Evolutionary conservation across 2,329 filamentous ascomycete genomes (phyloP).

Genomic region (Parafenestella ontariensis): DNA sequence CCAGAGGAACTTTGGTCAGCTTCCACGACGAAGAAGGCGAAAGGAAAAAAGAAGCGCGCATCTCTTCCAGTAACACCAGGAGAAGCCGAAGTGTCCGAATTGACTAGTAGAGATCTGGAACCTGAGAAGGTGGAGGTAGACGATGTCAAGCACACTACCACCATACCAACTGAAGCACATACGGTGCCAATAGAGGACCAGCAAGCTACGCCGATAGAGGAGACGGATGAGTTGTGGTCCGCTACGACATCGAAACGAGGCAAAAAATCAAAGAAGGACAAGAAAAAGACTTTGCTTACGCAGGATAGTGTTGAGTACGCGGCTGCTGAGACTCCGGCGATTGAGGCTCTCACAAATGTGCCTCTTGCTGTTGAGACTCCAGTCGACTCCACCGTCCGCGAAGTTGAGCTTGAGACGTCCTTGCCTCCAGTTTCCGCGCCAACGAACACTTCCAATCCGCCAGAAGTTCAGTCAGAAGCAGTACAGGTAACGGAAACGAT

Average conservation of each 20-base stretch:
- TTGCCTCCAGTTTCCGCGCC: conserved; percentile 8
- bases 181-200: neutral
- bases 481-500: neutral
- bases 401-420: conserved; percentile 17
- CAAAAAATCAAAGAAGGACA: conserved; percentile 42
- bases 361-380: conserved; percentile 44
- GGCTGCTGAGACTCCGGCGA: conserved; percentile 39
- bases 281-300: conserved; percentile 29
- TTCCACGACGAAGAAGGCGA: conserved; percentile 55
- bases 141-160: neutral
- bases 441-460: neutral
- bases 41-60: conserved; percentile 52
- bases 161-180: neutral
- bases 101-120: neutral
- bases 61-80: conserved; percentile 14
- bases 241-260: conserved; percentile 26
- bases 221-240: conserved; percentile 11
- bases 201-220: conserved; percentile 10
- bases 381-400: conserved; percentile 29
- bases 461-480: neutral
- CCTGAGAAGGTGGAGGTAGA: neutral
- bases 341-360: conserved; percentile 40
- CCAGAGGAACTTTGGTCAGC: conserved; percentile 45
- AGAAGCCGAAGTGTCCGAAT: conserved; percentile 6
- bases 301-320: conserved; percentile 40